Conservation (phyloP, 192 early-diverging fungal species). For the Dissophora globulifera region DNA sequence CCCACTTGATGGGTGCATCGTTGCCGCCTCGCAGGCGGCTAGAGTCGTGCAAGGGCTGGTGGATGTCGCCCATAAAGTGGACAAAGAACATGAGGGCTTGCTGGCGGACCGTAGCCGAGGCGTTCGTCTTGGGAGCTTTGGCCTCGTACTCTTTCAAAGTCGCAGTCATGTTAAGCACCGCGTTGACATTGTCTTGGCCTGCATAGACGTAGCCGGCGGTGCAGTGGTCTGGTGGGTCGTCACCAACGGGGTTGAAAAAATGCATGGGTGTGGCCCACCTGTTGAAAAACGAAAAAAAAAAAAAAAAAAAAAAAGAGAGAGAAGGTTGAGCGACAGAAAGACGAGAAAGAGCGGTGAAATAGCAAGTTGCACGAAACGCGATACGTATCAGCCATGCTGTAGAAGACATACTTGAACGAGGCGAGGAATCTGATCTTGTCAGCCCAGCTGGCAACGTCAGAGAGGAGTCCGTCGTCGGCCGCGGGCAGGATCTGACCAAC, state of each 20-base stretch:
- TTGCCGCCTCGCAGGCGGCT: slow-evolving; percentile 32
- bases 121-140: slow-evolving; percentile 20
- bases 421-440: slow-evolving; percentile 19
- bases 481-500: slow-evolving; percentile 28
- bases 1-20: slow-evolving; percentile 39
- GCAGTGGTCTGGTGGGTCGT: slow-evolving; percentile 55
- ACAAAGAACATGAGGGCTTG: slow-evolving; percentile 57
- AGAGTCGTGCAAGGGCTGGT: slow-evolving; percentile 58
- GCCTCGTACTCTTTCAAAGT: slow-evolving; percentile 30
- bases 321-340: too few relatives aligned
- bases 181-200: slow-evolving; percentile 49
- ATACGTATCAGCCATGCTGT: slow-evolving; percentile 1
- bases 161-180: slow-evolving; percentile 52
- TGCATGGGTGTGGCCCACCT: slow-evolving; percentile 43
- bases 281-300: not conserved
- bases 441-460: slow-evolving; percentile 22
- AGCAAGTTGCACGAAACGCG: not conserved
- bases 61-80: slow-evolving; percentile 61
- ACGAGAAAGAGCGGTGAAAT: not conserved
- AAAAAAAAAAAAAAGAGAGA: not conserved
- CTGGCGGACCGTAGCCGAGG: not conserved
- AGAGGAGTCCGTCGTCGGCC: slow-evolving; percentile 45
- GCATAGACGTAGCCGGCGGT: slow-evolving; percentile 17
- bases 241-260: slow-evolving; percentile 34
- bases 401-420: slow-evolving; percentile 16